Conservation (phyloP, 1,284 basidiomycete species). For the Cystobasidium slooffiae region DNA sequence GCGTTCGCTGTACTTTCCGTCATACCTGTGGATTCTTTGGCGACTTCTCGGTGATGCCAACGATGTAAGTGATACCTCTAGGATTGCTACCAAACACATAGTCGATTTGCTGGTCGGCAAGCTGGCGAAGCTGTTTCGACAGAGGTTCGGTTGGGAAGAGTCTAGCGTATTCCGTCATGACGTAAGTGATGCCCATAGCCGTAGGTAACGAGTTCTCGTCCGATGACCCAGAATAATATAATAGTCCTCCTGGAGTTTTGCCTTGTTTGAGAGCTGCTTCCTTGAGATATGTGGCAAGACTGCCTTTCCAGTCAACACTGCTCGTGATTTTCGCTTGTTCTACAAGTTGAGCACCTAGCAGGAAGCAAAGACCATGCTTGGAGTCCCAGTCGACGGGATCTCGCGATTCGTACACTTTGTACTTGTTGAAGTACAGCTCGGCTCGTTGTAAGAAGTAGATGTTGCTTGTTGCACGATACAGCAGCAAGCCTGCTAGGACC, state of each 20-base stretch:
- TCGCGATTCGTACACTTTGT: slow-evolving; percentile 63
- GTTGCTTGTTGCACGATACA: slow-evolving; percentile 72
- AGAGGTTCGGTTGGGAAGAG: slow-evolving; percentile 69
- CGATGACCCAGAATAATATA: slow-evolving; percentile 36
- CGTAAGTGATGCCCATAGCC: slow-evolving; percentile 29
- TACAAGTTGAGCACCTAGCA: slow-evolving; percentile 66
- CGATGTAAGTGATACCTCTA: slow-evolving; percentile 79
- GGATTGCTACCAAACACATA: slow-evolving; percentile 85
- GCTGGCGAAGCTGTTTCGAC: slow-evolving; percentile 67
- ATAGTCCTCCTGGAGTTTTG: slow-evolving; percentile 33
- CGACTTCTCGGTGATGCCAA: slow-evolving; percentile 85
- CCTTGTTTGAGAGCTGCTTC: slow-evolving; percentile 26
- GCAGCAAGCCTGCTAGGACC: slow-evolving; percentile 72
- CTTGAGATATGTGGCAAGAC: slow-evolving; percentile 8
- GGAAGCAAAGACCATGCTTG: slow-evolving; percentile 72
- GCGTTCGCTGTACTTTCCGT: too few species aligned
- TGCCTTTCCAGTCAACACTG: slow-evolving; percentile 33
- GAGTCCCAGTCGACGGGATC: slow-evolving; percentile 87
- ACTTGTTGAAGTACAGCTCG: slow-evolving; percentile 66
- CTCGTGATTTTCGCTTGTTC: slow-evolving; percentile 18
- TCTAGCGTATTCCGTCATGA: slow-evolving; percentile 34
- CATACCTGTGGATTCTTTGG: slow-evolving; percentile 69
- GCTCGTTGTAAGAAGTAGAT: slow-evolving; percentile 69
- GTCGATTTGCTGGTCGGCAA: slow-evolving; percentile 74
- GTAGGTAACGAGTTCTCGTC: slow-evolving; percentile 35